These are phyloP conservation scores for Arxiozyma heterogenica DNA, from an alignment of 1,139 yeast species.

Conservation along the genomic window DNA sequence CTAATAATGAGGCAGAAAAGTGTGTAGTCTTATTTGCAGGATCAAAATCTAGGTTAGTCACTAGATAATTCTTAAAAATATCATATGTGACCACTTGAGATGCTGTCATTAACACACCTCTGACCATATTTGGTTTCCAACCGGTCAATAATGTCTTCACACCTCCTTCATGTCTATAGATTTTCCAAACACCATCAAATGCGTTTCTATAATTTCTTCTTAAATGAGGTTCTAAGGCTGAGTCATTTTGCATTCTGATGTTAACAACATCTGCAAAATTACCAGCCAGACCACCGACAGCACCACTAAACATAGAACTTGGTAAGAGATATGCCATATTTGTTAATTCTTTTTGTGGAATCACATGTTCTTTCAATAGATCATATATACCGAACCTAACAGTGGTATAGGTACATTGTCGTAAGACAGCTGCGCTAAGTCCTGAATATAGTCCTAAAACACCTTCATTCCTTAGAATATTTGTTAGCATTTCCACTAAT, in stretches of 20 bases:
- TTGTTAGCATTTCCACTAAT: conserved; percentile 49
- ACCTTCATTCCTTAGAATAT: conserved; percentile 59
- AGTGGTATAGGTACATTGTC: conserved; percentile 85
- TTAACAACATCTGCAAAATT: conserved; percentile 85
- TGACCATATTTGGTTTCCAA: conserved; percentile 61
- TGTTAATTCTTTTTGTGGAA: conserved; percentile 30
- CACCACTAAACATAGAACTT: conserved; percentile 77
- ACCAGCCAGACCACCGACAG: conserved; percentile 75
- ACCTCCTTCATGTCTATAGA: conserved; percentile 51
- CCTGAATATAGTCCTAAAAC: conserved; percentile 66
- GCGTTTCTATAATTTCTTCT: conserved; percentile 75
- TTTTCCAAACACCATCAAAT: conserved; percentile 59
- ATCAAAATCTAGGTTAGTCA: conserved; percentile 43
- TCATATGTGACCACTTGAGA: conserved; percentile 88
- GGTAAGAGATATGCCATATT: conserved; percentile 44
- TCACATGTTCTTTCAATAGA: conserved; percentile 49
- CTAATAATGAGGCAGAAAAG: conserved; percentile 64
- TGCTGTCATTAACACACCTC: conserved; percentile 86
- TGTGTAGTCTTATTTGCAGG: conserved; percentile 62
- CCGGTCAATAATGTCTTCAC: conserved; percentile 60
- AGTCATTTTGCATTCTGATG: conserved; percentile 86
- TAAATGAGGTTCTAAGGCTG: conserved; percentile 52
- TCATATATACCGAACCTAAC: conserved; percentile 82
- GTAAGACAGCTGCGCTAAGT: conserved; percentile 65
- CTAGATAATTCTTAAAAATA: conserved; percentile 55